Conservation (phyloP, 345 rosid species). For the Boechera divaricarpa region DNA sequence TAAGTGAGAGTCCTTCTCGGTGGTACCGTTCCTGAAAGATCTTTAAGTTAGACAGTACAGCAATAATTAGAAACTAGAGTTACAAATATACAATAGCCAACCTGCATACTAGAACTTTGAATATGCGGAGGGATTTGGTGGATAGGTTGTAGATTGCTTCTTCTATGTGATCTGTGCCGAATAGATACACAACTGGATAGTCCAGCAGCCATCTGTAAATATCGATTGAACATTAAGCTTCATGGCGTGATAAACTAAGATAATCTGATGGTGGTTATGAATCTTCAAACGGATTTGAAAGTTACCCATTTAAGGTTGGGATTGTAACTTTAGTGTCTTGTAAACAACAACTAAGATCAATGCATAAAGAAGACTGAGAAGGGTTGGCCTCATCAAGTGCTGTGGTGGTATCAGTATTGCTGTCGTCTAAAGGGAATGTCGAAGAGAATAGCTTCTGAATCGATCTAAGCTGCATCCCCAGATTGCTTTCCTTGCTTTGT, state of each 20-base stretch:
- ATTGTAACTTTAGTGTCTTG: constrained; percentile 70
- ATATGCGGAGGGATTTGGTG: constrained; percentile 79
- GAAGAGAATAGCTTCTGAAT: constrained; percentile 64
- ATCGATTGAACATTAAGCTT: constrained; percentile 35
- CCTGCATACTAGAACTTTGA: constrained; percentile 70
- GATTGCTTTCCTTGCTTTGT: constrained; percentile 50
- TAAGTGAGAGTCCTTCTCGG: constrained; percentile 44
- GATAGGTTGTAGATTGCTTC: constrained; percentile 87
- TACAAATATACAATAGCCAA: constrained; percentile 29
- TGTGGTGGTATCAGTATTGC: constrained; percentile 38
- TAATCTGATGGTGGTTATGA: constrained; percentile 6
- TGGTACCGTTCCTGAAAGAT: constrained; percentile 52
- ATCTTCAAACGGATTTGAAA: constrained; percentile 4
- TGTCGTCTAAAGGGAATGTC: constrained; percentile 51
- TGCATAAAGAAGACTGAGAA: constrained; percentile 54
- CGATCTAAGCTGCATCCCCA: constrained; percentile 57
- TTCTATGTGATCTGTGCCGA: constrained; percentile 75
- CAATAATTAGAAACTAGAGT: constrained; percentile 10
- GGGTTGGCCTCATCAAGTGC: constrained; percentile 37
- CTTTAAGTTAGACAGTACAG: constrained; percentile 30
- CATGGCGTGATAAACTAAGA: not conserved
- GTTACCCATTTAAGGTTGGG: constrained; percentile 90
- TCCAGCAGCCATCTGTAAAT: constrained; percentile 87
- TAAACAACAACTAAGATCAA: constrained; percentile 83
- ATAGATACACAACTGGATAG: constrained; percentile 89